These are phyloP conservation scores for Candida taoyuanica DNA, from an alignment of 805 yeast species.

Conservation along the genomic window DNA sequence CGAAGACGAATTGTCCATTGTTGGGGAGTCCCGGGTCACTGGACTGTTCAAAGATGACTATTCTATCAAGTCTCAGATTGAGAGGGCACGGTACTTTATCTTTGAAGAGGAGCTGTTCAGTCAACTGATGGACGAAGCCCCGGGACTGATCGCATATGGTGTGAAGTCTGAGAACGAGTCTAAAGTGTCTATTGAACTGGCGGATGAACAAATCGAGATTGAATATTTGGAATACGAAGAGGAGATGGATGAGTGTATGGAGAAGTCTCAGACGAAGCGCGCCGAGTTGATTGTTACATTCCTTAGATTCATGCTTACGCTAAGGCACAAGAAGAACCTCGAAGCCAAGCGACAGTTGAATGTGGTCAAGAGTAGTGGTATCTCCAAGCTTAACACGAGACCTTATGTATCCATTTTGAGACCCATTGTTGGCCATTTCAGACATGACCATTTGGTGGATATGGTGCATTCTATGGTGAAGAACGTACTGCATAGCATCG, in stretches of 20 bases:
- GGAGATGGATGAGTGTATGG: constrained; percentile 33
- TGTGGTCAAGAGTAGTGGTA: constrained; percentile 10
- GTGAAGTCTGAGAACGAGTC: constrained; percentile 61
- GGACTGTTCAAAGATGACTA: constrained; percentile 22
- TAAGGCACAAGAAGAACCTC: constrained; percentile 35
- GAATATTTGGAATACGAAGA: constrained; percentile 49
- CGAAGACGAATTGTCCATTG: constrained; percentile 45
- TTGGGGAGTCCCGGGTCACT: constrained; percentile 47
- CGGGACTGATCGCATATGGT: constrained; percentile 59
- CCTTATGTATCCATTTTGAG: constrained; percentile 45
- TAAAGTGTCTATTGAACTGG: constrained; percentile 59
- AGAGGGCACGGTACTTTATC: constrained; percentile 63
- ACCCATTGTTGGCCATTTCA: constrained; percentile 55
- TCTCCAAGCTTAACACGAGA: constrained; percentile 22
- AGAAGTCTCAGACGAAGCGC: constrained; percentile 36
- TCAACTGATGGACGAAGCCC: constrained; percentile 73
- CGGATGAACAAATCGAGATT: constrained; percentile 65
- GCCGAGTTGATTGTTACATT: constrained; percentile 32
- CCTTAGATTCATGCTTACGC: constrained; percentile 32
- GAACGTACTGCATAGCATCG: constrained; percentile 10
- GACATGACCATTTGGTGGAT: constrained; percentile 44
- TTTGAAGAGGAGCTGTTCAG: constrained; percentile 89
- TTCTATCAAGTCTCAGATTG: constrained; percentile 52
- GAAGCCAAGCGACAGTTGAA: constrained; percentile 24
- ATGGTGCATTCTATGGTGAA: constrained; percentile 15